Base-by-base conservation (phyloP, 2,329 filamentous ascomycete genomes). In the Talaromyces funiculosus region DNA sequence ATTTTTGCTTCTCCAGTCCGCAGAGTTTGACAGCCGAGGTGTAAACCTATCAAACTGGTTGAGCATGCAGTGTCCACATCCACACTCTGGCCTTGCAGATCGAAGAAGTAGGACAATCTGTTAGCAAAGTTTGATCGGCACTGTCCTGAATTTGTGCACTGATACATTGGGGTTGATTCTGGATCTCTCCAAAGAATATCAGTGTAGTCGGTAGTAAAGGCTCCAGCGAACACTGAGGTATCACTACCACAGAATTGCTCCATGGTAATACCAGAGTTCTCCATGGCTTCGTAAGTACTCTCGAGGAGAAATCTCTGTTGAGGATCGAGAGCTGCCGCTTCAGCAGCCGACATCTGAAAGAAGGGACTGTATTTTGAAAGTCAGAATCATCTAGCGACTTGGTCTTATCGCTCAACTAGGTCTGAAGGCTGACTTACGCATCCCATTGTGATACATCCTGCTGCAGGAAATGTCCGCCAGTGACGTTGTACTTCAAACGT, bases 171-270 rank as follows among this genome's bases (percentile, higher is more conserved):
- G 4, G 62, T 18, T 0, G 43, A 43, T 43, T 57, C 42, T 31
- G 53, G 40, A 56, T 57, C 42, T 38, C 22, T 29, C 40, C 26
- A 18, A 24, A 51, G 43, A 4, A 69, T 22, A 20, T 61, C 43
- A 9, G 61, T 40, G 55, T 74, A 75, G 56, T 77, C 73, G 9
- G 61, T 42, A 29, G 60, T 61, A 53, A 71, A 71, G 1, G 64
- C 53, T 8, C 72, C 73, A 4, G 70, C 65, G 59, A 70, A 73
- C 1, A 75, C 72, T 20, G 66, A 64, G 4, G 72, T 75, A 14
- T 67, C 62, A 3, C 71, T 70, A 2, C 72, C 69, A 3, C 56
- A 55, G 7, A 75, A 55, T 3, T 60, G 53, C 12, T 72, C 64
- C 22, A 74, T 37, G 65, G 33, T 61, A 73, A 75, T 63, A 2